These are phyloP conservation scores for Aspergillus pseudoterreus DNA, from an alignment of 2,329 filamentous ascomycete species.

Conservation along the genomic window DNA sequence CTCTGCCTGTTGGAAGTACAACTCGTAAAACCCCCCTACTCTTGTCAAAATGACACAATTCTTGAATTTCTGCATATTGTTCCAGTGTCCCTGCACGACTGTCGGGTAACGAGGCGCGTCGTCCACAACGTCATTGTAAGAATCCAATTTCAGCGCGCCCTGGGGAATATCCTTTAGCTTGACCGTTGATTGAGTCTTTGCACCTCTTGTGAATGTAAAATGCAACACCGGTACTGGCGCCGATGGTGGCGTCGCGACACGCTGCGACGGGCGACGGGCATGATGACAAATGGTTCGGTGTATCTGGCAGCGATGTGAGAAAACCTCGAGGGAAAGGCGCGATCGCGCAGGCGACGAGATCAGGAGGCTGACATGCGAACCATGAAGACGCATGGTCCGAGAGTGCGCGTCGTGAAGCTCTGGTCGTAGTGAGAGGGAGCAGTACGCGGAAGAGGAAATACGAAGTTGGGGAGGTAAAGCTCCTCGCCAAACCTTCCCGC, in stretches of 20 bases:
- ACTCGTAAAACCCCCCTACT: constrained; percentile 94
- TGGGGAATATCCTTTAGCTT: constrained; percentile 54
- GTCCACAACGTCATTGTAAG: constrained; percentile 41
- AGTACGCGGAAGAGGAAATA: constrained; percentile 2
- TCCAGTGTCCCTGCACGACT: constrained; percentile 80
- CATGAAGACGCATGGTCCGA: constrained; percentile 25
- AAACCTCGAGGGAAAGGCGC: neutral
- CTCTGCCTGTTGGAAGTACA: constrained; percentile 95
- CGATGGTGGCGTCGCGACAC: constrained; percentile 13
- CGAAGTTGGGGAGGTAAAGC: constrained; percentile 1
- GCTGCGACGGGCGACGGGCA: constrained; percentile 22
- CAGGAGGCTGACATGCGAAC: constrained; percentile 11
- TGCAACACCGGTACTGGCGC: constrained; percentile 11
- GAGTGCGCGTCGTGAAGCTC: neutral
- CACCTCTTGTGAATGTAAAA: constrained; percentile 22
- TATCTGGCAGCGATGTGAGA: constrained; percentile 17
- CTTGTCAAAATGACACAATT: constrained; percentile 89
- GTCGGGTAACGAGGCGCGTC: constrained; percentile 68
- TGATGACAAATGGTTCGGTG: constrained; percentile 30
- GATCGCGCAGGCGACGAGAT: constrained; percentile 5
- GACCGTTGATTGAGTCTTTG: constrained; percentile 35
- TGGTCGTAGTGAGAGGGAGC: neutral
- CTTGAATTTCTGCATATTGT: constrained; percentile 85
- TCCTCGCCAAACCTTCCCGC: constrained; percentile 29
- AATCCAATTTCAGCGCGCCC: constrained; percentile 48